A percentile compares a stretch with the other conserved stretches of the same genome.
These are phyloP conservation scores for Microbotryum violaceum DNA, from an alignment of 1,284 basidiomycete species.

Conservation along the genomic window DNA sequence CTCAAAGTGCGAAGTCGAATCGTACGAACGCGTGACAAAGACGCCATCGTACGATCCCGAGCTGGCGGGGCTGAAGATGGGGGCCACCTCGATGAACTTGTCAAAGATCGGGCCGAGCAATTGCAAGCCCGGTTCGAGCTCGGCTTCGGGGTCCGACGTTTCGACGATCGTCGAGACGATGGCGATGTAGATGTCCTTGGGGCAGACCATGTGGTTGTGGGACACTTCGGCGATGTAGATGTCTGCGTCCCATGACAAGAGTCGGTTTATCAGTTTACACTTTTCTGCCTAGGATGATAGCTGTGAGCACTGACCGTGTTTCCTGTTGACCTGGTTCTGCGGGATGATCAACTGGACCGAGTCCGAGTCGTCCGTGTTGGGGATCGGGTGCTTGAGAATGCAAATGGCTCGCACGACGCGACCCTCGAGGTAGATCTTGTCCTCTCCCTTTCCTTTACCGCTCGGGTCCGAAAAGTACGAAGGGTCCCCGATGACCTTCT, in stretches of 20 bases:
- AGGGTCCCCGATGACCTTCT: slow-evolving; percentile 96
- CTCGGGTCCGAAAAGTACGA: slow-evolving; percentile 77
- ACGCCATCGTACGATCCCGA: slow-evolving; percentile 67
- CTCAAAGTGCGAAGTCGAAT: slow-evolving; percentile 98
- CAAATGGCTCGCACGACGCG: slow-evolving; percentile 97
- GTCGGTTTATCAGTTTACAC: slow-evolving; percentile 6
- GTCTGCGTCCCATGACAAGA: slow-evolving; percentile 50
- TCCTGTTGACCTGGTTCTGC: slow-evolving; percentile 91
- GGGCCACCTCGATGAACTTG: slow-evolving; percentile 89
- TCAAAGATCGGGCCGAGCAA: slow-evolving; percentile 90
- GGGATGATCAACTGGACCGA: slow-evolving; percentile 97
- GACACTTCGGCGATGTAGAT: slow-evolving; percentile 99
- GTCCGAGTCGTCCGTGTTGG: slow-evolving; percentile 91
- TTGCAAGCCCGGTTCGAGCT: slow-evolving; percentile 83
- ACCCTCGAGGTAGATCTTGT: slow-evolving; percentile 78
- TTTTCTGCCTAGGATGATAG: slow-evolving; percentile 6
- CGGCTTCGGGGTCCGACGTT: slow-evolving; percentile 83
- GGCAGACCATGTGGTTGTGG: slow-evolving; percentile 92
- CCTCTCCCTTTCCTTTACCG: slow-evolving; percentile 48
- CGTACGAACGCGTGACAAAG: slow-evolving; percentile 95
- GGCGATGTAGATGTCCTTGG: slow-evolving; percentile 88
- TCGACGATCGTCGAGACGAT: slow-evolving; percentile 99
- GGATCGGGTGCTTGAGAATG: slow-evolving; percentile 96
- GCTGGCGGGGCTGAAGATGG: slow-evolving; percentile 82
- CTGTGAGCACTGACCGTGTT: slow-evolving; percentile 64